These are phyloP conservation scores for Castanospermum australe DNA, from an alignment of 306 rosid species.

Conservation along the genomic window DNA sequence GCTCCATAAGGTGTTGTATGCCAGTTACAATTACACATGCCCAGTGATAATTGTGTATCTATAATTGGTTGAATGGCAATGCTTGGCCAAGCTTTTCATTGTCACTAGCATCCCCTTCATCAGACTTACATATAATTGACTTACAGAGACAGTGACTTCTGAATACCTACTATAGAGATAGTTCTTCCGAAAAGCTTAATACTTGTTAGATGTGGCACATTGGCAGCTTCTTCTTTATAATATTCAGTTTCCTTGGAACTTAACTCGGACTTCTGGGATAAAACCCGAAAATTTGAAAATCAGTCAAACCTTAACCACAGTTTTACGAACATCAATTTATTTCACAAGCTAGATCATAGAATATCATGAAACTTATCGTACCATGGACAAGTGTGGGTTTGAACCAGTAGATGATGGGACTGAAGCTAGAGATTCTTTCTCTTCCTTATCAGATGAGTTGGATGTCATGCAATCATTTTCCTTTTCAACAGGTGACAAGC, in stretches of 20 bases:
- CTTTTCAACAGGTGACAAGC: slow-evolving; percentile 47
- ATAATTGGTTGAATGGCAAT: slow-evolving; percentile 33
- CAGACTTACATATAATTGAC: slow-evolving; percentile 21
- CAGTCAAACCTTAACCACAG: background rate
- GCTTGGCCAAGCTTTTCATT: slow-evolving; percentile 41
- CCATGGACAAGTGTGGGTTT: slow-evolving; percentile 43
- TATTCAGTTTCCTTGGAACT: slow-evolving; percentile 38
- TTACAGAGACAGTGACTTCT: slow-evolving; percentile 32
- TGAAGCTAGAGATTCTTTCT: slow-evolving; percentile 37
- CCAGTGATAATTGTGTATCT: slow-evolving; percentile 47
- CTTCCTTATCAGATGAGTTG: slow-evolving; percentile 49
- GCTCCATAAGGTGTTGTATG: slow-evolving; percentile 28
- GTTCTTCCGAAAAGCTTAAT: slow-evolving; percentile 90
- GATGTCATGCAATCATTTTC: slow-evolving; percentile 53
- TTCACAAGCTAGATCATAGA: slow-evolving; percentile 11
- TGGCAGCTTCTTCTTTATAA: slow-evolving; percentile 28
- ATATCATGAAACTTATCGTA: slow-evolving; percentile 33
- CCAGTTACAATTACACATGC: slow-evolving; percentile 32
- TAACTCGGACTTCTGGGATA: slow-evolving; percentile 56
- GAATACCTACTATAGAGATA: slow-evolving; percentile 45
- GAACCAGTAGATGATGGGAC: slow-evolving; percentile 29
- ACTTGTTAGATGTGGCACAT: slow-evolving; percentile 22
- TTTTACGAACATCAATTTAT: background rate
- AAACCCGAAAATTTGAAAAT: slow-evolving; percentile 20
- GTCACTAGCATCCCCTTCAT: slow-evolving; percentile 25